These are phyloP conservation scores for Xylaria digitata DNA, from an alignment of 2,329 filamentous ascomycete genomes.

Conservation along the genomic window DNA sequence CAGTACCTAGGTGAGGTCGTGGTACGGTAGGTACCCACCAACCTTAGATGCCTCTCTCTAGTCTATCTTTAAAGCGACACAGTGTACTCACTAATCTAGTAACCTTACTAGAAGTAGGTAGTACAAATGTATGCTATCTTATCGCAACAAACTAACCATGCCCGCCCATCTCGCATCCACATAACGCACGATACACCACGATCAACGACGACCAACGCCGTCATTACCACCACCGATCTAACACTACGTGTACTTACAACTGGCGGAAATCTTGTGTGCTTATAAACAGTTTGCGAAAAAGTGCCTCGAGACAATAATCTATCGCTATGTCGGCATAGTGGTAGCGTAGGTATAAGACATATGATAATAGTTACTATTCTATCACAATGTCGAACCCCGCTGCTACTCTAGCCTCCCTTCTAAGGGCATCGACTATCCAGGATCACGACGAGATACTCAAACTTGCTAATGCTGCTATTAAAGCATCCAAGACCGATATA, in stretches of 20 bases:
- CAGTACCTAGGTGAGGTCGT: too few species aligned
- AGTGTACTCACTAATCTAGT: too few species aligned
- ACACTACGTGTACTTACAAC: neutral
- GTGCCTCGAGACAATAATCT: too few species aligned
- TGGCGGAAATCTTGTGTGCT: neutral
- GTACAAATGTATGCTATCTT: neutral
- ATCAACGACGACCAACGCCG: too few species aligned
- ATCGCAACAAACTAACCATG: neutral
- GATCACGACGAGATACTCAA: conserved; percentile 81
- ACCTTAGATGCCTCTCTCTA: too few species aligned
- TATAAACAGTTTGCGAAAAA: too few species aligned
- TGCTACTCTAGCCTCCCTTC: conserved; percentile 63
- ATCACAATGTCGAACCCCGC: conserved; percentile 57
- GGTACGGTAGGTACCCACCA: too few species aligned
- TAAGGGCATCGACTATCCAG: conserved; percentile 66
- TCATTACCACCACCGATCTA: too few species aligned
- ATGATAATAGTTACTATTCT: neutral
- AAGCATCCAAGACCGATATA: conserved; percentile 65
- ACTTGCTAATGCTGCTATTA: conserved; percentile 70
- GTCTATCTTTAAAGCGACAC: too few species aligned
- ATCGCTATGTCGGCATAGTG: conserved; percentile 25
- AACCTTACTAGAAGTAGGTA: neutral
- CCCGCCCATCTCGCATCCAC: conserved; percentile 1
- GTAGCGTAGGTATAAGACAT: too few species aligned
- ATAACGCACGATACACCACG: neutral